These are phyloP conservation scores for Diplogelasinospora grovesii DNA, from an alignment of 495 filamentous ascomycete genomes.

Conservation along the genomic window DNA sequence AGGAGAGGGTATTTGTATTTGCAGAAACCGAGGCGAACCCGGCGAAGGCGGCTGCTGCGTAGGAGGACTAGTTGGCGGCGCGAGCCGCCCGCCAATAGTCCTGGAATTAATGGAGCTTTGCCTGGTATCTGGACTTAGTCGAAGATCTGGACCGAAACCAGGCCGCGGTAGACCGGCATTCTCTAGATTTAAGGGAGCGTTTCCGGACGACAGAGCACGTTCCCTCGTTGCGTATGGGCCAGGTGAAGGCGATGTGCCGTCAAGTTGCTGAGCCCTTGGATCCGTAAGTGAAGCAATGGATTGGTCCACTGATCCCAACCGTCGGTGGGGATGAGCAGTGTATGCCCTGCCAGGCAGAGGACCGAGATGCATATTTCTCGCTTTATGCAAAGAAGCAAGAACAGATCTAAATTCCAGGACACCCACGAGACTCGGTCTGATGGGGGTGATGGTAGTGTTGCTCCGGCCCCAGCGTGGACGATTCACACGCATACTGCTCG, in stretches of 20 bases:
- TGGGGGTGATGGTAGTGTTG: conserved; percentile 67
- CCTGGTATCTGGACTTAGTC: conserved; percentile 8
- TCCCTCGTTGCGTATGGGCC: conserved; percentile 13
- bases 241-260: conserved; percentile 6
- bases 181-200: conserved; percentile 19
- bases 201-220: conserved; percentile 24
- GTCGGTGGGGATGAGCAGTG: conserved; percentile 46
- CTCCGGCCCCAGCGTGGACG: conserved; percentile 62
- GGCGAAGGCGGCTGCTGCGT: background rate
- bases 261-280: conserved; percentile 12
- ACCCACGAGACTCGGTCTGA: conserved; percentile 87
- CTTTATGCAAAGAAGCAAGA: conserved; percentile 71
- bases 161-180: conserved; percentile 5
- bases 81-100: conserved; percentile 24
- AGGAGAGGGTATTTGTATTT: conserved; percentile 24
- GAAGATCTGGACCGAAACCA: background rate
- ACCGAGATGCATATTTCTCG: conserved; percentile 61
- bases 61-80: conserved; percentile 16
- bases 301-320: conserved; percentile 1
- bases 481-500: conserved; percentile 85
- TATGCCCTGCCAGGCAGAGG: conserved; percentile 65
- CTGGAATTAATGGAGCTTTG: conserved; percentile 17
- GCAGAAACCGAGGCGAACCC: conserved; percentile 5
- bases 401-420: conserved; percentile 91
- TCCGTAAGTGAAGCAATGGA: conserved; percentile 7